Base-by-base conservation (phyloP, 2,329 filamentous ascomycete species). In the Diaporthe humulicola region DNA sequence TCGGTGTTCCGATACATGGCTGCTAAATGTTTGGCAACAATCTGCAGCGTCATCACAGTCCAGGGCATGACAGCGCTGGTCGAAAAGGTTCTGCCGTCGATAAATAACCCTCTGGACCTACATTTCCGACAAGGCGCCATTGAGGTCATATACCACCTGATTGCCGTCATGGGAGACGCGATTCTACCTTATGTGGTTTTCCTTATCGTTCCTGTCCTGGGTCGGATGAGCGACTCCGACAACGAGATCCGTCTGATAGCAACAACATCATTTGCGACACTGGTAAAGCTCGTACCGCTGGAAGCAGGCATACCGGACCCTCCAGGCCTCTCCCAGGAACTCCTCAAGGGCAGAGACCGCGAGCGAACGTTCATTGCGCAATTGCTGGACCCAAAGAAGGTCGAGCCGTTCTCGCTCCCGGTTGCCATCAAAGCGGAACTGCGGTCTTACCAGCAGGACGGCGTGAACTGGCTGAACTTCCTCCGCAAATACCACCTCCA, bases 111-210 rank as follows among this genome's bases (percentile, higher is more conserved):
- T 1, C 85, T 97, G 75, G 96, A 99, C 80, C 89, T 98, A 40
- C 93, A 95, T 81, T 94, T 93, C 85, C 93, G 97, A 52, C 97
- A 99, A 86, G 97, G 97, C 77, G 95, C 95, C 8, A 97, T 98
- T 74, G 97, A 99, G 84, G 95, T 92, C 79, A 94, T 99, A 75
- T 99, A 99, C 82, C 97, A 99, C 84, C 87, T 99, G 75, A 99
- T 99, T 77, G 95, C 97, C 75, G 96, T 98, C 70, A 99, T 99
- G 97, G 97, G 98, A 76, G 97, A 98, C 82, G 90, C 91, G 50
- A 99, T 99, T 74, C 86, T 99, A 40, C 97, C 97, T 4, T 99
- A 99, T 81, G 97, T 99, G 77, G 98, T 99, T 80, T 99, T 99
- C 91, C 91, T 99, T 78, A 97, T 99, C 75, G 97, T 98, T 17